Evolutionary conservation across 768 basidiomycete genomes (phyloP), one percentile per base, ranked within the genome.

Genomic region (Lentinula sp.): DNA sequence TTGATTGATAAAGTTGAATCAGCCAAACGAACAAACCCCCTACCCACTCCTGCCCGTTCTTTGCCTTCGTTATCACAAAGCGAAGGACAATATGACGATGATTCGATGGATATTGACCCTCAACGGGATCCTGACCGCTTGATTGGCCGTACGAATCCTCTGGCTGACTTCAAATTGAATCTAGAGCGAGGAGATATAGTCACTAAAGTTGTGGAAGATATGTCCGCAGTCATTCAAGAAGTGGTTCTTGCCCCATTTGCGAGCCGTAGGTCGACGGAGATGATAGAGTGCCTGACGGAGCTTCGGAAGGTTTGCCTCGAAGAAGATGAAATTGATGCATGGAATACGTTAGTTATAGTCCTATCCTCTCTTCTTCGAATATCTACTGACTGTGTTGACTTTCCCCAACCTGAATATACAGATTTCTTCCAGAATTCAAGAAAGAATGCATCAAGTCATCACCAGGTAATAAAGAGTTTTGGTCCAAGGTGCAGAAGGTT

Each of bases 311-410:
- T 83, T 3, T 89, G 85, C 28, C 70, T 91, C 64, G 79, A 79
- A 84, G 89, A 93, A 73, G 89, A 93, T 70, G 90, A 93, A 70
- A 83, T 93, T 40, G 87, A 89, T 49, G 82, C 82, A 35, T 94
- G 91, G 91, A 93, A 94, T 72, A 73, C 68, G 87, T 88, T 64
- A 65, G 82, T 76, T 15, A 56, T 28, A 31, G 13, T 39, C 21
- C 31, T 43, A 40, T 50, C n/a, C 53, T 13, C 21, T 18, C 57
- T 32, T 34, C 45, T 64, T 15, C 23, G 43, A 50, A 54, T 60
- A 15, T 40, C 57, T 32, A 56, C 23, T 50, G 34, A 21, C 57
- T 39, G 9, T 13, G 1, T 39, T 2, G 3, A 39, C 37, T 39
- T 3, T 39, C 37, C 37, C 28, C 37, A 13, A 8, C 37, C 37